Percentiles rank a stretch among this genome's conserved stretches.
Conservation (phyloP, 768 basidiomycete genomes). For the Zangia roseola region DNA sequence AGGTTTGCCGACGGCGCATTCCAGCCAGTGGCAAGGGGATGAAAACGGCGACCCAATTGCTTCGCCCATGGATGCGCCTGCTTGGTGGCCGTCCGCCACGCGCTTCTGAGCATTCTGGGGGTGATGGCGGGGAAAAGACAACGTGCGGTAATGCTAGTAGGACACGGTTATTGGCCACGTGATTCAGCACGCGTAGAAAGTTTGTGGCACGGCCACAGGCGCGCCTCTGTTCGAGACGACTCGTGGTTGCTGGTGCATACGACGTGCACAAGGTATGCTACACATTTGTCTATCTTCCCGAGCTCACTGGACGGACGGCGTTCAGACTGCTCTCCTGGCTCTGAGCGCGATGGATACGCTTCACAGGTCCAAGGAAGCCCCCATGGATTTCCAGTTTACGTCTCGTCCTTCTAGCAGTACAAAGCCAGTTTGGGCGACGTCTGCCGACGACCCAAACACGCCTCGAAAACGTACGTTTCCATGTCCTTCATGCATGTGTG, state of each 20-base stretch:
- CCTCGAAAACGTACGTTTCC: constrained; percentile 66
- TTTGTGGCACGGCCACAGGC: constrained; percentile 8
- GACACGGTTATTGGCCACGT: constrained; percentile 21
- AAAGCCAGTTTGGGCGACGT: constrained; percentile 57
- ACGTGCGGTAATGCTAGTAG: not conserved
- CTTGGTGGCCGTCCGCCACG: constrained; percentile 23
- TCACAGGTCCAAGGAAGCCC: constrained; percentile 68
- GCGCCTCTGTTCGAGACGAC: constrained; percentile 15
- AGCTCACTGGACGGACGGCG: not conserved
- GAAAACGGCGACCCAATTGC: constrained; percentile 44
- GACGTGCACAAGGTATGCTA: constrained; percentile 17
- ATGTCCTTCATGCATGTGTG: constrained; percentile 25
- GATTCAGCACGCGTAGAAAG: constrained; percentile 16
- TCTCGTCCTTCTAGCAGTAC: constrained; percentile 52
- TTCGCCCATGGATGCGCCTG: constrained; percentile 11
- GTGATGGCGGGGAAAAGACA: constrained; percentile 2
- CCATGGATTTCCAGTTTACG: constrained; percentile 90
- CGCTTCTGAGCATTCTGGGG: constrained; percentile 28
- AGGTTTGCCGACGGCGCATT: constrained; percentile 55
- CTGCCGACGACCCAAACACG: constrained; percentile 46
- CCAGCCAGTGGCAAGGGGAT: constrained; percentile 50
- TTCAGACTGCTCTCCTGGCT: not conserved
- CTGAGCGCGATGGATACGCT: constrained; percentile 24
- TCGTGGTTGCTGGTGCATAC: not conserved
- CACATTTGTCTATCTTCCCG: not conserved